Base-by-base conservation (phyloP, 129 eudicot species). In the Logfia minima region DNA sequence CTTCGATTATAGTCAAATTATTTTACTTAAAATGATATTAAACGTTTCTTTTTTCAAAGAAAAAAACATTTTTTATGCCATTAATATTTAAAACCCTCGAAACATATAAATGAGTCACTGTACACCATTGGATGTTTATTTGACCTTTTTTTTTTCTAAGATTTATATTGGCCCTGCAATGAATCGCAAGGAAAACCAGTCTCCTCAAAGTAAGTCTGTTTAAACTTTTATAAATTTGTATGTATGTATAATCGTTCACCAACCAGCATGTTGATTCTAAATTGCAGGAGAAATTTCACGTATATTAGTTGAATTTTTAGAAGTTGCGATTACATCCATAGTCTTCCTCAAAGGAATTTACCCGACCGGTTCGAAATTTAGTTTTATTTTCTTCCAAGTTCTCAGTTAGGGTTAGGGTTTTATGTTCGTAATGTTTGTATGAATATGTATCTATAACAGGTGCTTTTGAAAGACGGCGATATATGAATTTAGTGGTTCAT, bases 401-500 rank as follows among this genome's bases (percentile, higher is more conserved):
- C 28, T 10, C 18, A 14, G 68, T 4, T 28, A 14, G 70, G 45
- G 22, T 66, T 62, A 24, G 16, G 32, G 18, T 67, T 52, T 67
- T 10, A 3, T 41, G 48, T 41, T 41, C 2, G 13, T 41, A 43
- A 8, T 26, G 5, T 5, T 39, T 24, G 11, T n/a, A n/a, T n/a
- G 19, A 5, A 31, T 22, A 3, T 32, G n/a, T 9, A 39, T 60
- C 11, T 3, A 32, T 17, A 48, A 43, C 34, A 94, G 99, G 92
- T 53, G 99, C 97, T 48, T 94, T 87, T 66, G 99, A 91, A 72
- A 89, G 97, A 82, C 79, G 90, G 74, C 75, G 97, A 5, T 91
- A 91, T 73, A 81, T 91, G 96, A 94, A 94, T 79, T 41, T 94
- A 0, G 92, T 94, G 75, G 99, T 89, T 63, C 99, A 94, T 41